phyloP scores from a whole-genome alignment of 768 basidiomycete genomes.

The Pleurotus sapidus region DNA sequence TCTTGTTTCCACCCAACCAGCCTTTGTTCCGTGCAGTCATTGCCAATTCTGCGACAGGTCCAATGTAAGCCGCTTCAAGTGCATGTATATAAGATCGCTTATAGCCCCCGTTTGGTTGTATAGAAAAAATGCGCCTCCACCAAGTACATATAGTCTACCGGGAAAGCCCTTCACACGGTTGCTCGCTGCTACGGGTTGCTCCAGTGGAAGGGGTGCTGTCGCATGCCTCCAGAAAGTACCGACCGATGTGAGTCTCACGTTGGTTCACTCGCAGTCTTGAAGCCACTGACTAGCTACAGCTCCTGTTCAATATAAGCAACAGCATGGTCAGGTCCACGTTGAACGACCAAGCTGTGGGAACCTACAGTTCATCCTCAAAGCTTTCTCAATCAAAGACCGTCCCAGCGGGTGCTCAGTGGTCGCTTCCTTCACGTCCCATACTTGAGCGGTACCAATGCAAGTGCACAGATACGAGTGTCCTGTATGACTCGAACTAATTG shows the following conservation, averaged over 20 bases:
- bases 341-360: slow-evolving; percentile 56
- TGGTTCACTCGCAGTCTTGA: too few relatives aligned
- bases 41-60: slow-evolving; percentile 49
- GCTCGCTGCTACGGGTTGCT: slow-evolving; percentile 44
- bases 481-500: too few relatives aligned
- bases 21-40: slow-evolving; percentile 50
- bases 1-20: slow-evolving; percentile 36
- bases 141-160: slow-evolving; percentile 47
- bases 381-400: slow-evolving; percentile 43
- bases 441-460: slow-evolving; percentile 52
- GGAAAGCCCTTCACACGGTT: slow-evolving; percentile 49
- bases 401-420: slow-evolving; percentile 39
- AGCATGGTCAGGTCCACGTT: slow-evolving; percentile 40
- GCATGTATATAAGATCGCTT: too few relatives aligned
- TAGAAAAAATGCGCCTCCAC: slow-evolving; percentile 50
- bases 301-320: slow-evolving; percentile 44
- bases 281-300: slow-evolving; percentile 25
- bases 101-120: background rate
- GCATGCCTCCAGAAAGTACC: slow-evolving; percentile 45
- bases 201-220: slow-evolving; percentile 31
- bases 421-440: slow-evolving; percentile 53
- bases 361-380: slow-evolving; percentile 45
- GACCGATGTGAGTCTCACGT: slow-evolving; percentile 31
- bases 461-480: slow-evolving; percentile 9
- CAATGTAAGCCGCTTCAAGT: slow-evolving; percentile 37